Evolutionary conservation across 2,329 filamentous ascomycete genomes (phyloP).

Genomic region (Periconia sp.): DNA sequence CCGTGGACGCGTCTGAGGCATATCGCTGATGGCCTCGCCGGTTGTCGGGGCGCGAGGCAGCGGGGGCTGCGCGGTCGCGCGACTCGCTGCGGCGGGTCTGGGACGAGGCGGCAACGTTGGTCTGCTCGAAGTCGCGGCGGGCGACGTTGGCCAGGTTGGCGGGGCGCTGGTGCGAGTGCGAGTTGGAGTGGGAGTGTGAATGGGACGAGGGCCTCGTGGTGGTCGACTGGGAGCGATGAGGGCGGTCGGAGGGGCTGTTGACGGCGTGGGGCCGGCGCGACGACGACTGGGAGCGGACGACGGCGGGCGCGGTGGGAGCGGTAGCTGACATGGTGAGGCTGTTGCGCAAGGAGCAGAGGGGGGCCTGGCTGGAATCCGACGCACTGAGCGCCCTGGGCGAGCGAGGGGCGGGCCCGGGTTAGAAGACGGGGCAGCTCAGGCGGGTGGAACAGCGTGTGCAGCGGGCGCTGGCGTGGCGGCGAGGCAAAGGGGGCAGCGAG

Average conservation of each 20-base stretch:
- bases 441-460: neutral
- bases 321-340: slow-evolving; percentile 43
- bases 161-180: slow-evolving; percentile 32
- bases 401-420: slow-evolving; percentile 6
- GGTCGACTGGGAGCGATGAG: slow-evolving; percentile 46
- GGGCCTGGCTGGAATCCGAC: slow-evolving; percentile 13
- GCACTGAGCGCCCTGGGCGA: slow-evolving; percentile 5
- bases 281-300: slow-evolving; percentile 40
- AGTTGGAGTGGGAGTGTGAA: slow-evolving; percentile 43
- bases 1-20: slow-evolving; percentile 50
- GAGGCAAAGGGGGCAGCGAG: neutral
- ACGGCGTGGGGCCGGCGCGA: slow-evolving; percentile 32
- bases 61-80: slow-evolving; percentile 60
- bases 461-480: neutral
- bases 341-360: slow-evolving; percentile 34
- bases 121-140: slow-evolving; percentile 76
- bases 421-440: neutral
- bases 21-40: slow-evolving; percentile 54
- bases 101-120: slow-evolving; percentile 65
- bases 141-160: slow-evolving; percentile 59
- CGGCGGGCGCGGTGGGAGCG: slow-evolving; percentile 52
- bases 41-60: slow-evolving; percentile 61
- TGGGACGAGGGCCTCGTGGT: slow-evolving; percentile 40
- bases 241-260: slow-evolving; percentile 35
- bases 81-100: slow-evolving; percentile 68